Percentiles rank a stretch among this genome's conserved stretches.
These are phyloP conservation scores for Piromyces finnis DNA, from an alignment of 192 early-diverging fungal genomes.

Conservation along the genomic window DNA sequence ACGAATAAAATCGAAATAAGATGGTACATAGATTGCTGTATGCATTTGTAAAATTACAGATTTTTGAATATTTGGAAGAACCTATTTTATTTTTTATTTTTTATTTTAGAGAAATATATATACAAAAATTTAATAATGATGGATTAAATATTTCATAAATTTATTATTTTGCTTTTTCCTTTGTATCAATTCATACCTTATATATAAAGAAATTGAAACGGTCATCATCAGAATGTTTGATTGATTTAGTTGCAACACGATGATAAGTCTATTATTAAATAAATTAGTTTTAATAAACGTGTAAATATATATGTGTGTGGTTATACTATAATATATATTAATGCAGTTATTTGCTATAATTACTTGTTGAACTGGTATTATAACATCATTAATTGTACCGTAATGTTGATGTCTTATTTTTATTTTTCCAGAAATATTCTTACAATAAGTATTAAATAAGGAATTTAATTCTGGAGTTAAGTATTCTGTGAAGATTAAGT, in stretches of 20 bases:
- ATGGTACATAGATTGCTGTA: constrained; percentile 63
- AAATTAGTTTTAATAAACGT: background rate
- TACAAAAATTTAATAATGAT: too few species aligned
- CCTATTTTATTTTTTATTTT: constrained; percentile 5
- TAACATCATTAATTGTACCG: constrained; percentile 63
- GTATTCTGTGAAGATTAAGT: constrained; percentile 61
- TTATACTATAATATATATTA: too few species aligned
- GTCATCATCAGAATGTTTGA: constrained; percentile 49
- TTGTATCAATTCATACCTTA: constrained; percentile 21
- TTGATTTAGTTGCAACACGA: constrained; percentile 35
- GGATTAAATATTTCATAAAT: too few species aligned
- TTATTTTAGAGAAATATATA: too few species aligned
- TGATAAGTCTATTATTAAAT: constrained; percentile 33
- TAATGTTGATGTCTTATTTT: constrained; percentile 38
- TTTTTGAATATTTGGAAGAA: constrained; percentile 29
- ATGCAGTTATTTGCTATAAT: background rate
- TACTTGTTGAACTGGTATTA: constrained; percentile 58
- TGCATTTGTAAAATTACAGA: constrained; percentile 16
- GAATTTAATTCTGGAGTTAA: constrained; percentile 82
- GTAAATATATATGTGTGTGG: too few species aligned
- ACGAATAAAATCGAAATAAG: constrained; percentile 93
- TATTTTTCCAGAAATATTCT: constrained; percentile 49
- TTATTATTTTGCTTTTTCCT: too few species aligned
- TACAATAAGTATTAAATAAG: constrained; percentile 45
- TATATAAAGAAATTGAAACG: constrained; percentile 75